Percentiles rank a stretch among this genome's conserved stretches.
These are phyloP conservation scores for Phragmites australis DNA, from an alignment of 176 grass and related monocot genomes.

Conservation along the genomic window DNA sequence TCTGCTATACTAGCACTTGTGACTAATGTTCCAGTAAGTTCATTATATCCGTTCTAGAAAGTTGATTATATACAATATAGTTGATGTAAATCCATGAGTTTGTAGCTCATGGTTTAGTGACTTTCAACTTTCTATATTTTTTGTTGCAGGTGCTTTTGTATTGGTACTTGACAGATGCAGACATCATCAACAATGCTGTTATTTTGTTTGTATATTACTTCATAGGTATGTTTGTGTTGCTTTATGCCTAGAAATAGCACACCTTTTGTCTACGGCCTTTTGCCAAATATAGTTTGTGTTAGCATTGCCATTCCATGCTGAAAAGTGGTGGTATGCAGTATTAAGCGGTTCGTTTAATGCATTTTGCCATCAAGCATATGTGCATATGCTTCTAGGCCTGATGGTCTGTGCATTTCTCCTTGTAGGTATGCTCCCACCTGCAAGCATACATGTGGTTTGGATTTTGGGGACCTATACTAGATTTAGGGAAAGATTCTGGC, in stretches of 20 bases:
- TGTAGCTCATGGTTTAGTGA: background rate
- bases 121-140: constrained; percentile 26
- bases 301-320: background rate
- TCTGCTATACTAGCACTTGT: constrained; percentile 84
- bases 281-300: constrained; percentile 5
- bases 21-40: constrained; percentile 92
- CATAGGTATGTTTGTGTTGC: constrained; percentile 58
- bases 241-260: constrained; percentile 14
- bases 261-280: constrained; percentile 9
- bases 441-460: constrained; percentile 33
- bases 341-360: background rate
- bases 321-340: background rate
- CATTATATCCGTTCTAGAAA: too few relatives aligned
- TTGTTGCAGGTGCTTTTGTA: constrained; percentile 69
- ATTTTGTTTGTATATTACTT: constrained; percentile 92
- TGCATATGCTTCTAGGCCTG: constrained; percentile 20
- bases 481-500: background rate
- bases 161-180: constrained; percentile 56
- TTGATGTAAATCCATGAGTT: constrained; percentile 22
- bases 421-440: constrained; percentile 5
- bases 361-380: constrained; percentile 20
- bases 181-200: constrained; percentile 60
- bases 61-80: background rate
- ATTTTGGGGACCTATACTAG: background rate
- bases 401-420: background rate